Evolutionary conservation across 331 rosid genomes (phyloP).

Genomic region (Telfairia occidentalis): DNA sequence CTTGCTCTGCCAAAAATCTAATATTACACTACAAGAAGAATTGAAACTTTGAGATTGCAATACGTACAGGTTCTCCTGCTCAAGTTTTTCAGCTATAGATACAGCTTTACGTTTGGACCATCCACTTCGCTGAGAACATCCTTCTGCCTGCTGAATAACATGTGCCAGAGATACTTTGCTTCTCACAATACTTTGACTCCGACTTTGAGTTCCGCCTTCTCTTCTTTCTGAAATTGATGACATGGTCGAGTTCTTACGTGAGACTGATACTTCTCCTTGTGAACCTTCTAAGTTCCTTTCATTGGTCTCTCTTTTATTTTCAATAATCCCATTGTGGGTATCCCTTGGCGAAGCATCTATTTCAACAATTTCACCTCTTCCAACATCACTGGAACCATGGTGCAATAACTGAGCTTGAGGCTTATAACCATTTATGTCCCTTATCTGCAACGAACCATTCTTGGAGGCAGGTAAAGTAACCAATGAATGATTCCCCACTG

Average conservation of each 20-base stretch:
- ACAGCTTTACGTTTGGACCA: slow-evolving; percentile 95
- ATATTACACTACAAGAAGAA: background rate
- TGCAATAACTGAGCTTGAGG: slow-evolving; percentile 29
- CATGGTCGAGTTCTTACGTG: slow-evolving; percentile 31
- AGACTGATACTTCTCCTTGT: slow-evolving; percentile 30
- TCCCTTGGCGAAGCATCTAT: slow-evolving; percentile 50
- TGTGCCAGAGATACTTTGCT: slow-evolving; percentile 97
- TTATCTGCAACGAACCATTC: slow-evolving; percentile 39
- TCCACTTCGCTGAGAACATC: slow-evolving; percentile 53
- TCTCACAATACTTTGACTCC: slow-evolving; percentile 72
- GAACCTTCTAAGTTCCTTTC: slow-evolving; percentile 25
- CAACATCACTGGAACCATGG: slow-evolving; percentile 28
- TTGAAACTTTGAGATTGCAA: slow-evolving; percentile 12
- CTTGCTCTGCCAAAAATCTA: background rate
- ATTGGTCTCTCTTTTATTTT: slow-evolving; percentile 27
- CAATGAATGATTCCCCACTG: slow-evolving; percentile 28
- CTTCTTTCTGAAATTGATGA: slow-evolving; percentile 32
- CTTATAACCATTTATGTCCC: slow-evolving; percentile 32
- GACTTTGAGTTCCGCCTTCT: slow-evolving; percentile 44
- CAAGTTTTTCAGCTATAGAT: slow-evolving; percentile 98
- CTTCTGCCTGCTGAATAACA: slow-evolving; percentile 95
- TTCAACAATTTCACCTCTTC: slow-evolving; percentile 73
- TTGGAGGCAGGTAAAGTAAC: slow-evolving; percentile 37
- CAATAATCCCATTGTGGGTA: slow-evolving; percentile 25
- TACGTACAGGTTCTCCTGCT: slow-evolving; percentile 88